These are phyloP conservation scores for Aspergillus egyptiacus DNA, from an alignment of 495 filamentous ascomycete species.

Conservation along the genomic window DNA sequence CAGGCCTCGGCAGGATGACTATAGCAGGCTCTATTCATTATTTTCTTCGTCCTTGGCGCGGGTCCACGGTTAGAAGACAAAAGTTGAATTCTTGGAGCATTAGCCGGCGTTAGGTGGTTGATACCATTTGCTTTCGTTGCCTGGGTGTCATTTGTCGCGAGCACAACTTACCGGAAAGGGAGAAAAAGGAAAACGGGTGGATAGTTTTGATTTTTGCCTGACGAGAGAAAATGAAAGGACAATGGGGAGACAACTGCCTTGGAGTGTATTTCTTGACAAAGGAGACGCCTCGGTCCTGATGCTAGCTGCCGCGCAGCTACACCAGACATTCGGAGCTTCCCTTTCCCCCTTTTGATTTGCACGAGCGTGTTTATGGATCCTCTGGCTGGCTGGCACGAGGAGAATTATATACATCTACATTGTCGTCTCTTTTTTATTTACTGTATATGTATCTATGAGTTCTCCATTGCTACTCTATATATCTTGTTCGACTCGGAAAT, in stretches of 20 bases:
- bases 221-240: background rate
- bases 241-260: no score
- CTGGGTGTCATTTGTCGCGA: conserved; percentile 8
- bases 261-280: no score
- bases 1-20: background rate
- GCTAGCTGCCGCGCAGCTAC: conserved; percentile 17
- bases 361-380: background rate
- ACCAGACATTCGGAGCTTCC: background rate
- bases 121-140: conserved; percentile 24
- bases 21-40: conserved; percentile 3
- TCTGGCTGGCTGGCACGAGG: background rate
- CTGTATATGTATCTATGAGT: background rate
- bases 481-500: background rate
- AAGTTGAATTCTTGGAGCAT: conserved; percentile 20
- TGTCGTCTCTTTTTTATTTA: background rate
- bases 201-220: conserved; percentile 3
- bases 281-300: no score
- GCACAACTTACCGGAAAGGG: conserved; percentile 4
- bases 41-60: conserved; percentile 10
- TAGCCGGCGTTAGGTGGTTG: conserved; percentile 24
- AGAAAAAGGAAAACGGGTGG: conserved; percentile 12
- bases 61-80: conserved; percentile 17
- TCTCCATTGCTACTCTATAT: no score
- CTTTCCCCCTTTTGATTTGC: conserved; percentile 12
- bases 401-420: background rate